Percentiles rank a stretch among this genome's conserved stretches.
Conservation (phyloP, 306 rosid genomes). For the Trifolium fragiferum region DNA sequence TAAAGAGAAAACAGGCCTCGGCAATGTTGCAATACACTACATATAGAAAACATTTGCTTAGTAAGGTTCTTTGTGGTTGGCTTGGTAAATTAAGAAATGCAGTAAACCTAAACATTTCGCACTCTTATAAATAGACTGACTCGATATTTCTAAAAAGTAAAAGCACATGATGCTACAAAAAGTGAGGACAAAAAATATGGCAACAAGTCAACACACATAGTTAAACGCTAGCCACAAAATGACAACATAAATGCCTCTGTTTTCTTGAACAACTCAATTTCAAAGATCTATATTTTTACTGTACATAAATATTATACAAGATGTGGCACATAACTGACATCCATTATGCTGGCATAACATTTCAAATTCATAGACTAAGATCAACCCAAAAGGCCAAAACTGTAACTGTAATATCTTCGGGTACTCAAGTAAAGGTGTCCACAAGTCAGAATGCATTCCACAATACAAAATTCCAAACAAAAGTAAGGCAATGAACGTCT, state of each 20-base stretch:
- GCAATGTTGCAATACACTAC: neutral
- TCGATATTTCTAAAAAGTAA: conserved; percentile 10
- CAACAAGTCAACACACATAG: conserved; percentile 3
- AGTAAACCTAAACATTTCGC: conserved; percentile 16
- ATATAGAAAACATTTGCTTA: neutral
- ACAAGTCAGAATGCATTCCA: neutral
- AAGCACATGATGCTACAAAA: conserved; percentile 1
- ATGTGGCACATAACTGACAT: neutral
- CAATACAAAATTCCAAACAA: conserved; percentile 11
- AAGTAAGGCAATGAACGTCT: conserved; percentile 5
- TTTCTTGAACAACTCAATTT: conserved; percentile 29
- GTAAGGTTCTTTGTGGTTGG: neutral
- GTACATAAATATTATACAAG: conserved; percentile 8
- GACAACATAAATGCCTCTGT: conserved; percentile 19
- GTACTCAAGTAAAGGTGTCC: neutral
- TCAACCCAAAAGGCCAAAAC: neutral
- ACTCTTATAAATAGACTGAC: conserved; percentile 9
- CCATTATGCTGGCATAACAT: conserved; percentile 11
- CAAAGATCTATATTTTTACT: neutral
- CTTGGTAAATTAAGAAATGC: neutral
- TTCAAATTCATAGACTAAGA: conserved; percentile 22
- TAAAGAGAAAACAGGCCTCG: neutral
- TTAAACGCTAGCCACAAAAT: conserved; percentile 1
- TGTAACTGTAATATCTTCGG: neutral
- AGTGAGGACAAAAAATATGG: conserved; percentile 14